Conservation (phyloP, 176 grass and related monocot genomes). For the Areca catechu region DNA sequence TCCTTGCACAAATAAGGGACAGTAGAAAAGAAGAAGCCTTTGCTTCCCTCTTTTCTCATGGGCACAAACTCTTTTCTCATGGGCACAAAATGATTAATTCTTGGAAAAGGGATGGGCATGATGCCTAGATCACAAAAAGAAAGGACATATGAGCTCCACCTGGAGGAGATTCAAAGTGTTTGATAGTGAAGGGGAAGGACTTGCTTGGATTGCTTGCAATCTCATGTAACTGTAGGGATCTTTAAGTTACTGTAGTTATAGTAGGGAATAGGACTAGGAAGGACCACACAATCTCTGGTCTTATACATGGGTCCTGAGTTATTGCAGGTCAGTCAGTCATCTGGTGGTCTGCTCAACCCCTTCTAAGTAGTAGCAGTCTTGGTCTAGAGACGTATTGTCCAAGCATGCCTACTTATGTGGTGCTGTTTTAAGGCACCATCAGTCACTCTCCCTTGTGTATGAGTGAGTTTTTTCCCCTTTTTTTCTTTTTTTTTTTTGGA, state of each 20-base stretch:
- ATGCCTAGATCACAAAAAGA: neutral
- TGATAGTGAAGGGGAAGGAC: neutral
- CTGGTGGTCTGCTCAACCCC: neutral
- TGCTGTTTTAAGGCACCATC: neutral
- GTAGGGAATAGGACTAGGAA: neutral
- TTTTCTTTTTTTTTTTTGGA: no score
- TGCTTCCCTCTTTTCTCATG: neutral
- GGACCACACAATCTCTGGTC: neutral
- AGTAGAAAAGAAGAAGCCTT: neutral
- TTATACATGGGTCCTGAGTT: neutral
- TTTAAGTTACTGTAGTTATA: no score
- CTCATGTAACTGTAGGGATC: neutral
- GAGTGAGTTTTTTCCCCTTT: no score
- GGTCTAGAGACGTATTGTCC: neutral
- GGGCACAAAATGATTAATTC: neutral
- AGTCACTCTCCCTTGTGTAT: no score
- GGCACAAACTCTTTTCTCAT: neutral
- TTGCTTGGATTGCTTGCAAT: neutral
- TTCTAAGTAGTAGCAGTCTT: neutral
- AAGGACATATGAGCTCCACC: neutral
- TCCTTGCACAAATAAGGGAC: neutral
- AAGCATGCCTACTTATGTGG: neutral
- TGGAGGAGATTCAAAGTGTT: neutral
- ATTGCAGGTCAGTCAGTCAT: neutral
- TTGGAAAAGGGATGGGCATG: neutral